A percentile compares a stretch with the other conserved stretches of the same genome.
phyloP scores from a whole-genome alignment of 139 green algal species.

The Ostreobium quekettii region DNA sequence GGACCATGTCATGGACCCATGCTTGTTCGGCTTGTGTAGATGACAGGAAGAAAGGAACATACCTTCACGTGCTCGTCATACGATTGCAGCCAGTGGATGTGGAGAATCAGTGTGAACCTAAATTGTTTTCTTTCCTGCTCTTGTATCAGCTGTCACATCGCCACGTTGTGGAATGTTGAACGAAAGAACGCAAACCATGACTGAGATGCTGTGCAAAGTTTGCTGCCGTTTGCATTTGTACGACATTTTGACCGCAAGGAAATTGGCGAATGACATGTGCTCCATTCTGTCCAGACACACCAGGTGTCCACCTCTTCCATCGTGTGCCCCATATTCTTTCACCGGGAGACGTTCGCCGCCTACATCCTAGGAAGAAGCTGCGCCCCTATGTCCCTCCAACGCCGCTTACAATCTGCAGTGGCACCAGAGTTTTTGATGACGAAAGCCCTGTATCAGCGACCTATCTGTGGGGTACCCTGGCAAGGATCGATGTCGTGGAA shows the following conservation, averaged over 20 bases:
- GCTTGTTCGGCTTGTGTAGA: background rate
- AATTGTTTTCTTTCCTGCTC: background rate
- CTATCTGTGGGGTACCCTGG: conserved; percentile 65
- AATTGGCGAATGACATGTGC: background rate
- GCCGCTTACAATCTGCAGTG: conserved; percentile 28
- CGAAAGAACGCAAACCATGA: background rate
- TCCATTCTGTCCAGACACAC: conserved; percentile 64
- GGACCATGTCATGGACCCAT: background rate
- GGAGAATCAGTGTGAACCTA: background rate
- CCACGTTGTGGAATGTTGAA: conserved; percentile 2
- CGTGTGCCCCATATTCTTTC: conserved; percentile 77
- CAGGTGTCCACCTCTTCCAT: conserved; percentile 90
- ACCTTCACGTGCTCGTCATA: background rate
- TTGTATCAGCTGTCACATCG: no score
- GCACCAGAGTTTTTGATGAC: background rate
- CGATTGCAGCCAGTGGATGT: background rate
- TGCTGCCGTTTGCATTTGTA: conserved; percentile 6
- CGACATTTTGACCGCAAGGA: background rate
- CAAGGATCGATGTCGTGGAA: conserved; percentile 58
- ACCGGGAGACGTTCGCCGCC: conserved; percentile 55
- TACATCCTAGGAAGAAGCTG: conserved; percentile 64
- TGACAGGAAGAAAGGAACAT: background rate
- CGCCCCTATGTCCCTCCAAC: conserved; percentile 42
- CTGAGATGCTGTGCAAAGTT: background rate
- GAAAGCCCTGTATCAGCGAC: conserved; percentile 15